phyloP scores from a whole-genome alignment of 192 early-diverging fungal genomes.

The Blastocladiella britannica region DNA sequence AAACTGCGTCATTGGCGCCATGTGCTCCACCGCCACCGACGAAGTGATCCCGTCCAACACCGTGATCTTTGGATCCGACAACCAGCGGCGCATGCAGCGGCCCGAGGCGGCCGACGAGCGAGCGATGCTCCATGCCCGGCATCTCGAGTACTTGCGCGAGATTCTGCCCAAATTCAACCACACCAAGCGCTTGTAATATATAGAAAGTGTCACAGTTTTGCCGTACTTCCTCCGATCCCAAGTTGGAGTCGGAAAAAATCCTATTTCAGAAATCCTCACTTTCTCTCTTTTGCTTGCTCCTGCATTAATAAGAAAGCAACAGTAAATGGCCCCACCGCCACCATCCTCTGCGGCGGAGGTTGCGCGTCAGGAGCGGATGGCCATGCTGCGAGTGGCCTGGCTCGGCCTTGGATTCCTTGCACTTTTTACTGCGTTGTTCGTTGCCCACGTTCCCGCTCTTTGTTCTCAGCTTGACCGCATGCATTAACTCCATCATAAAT shows the following conservation, averaged over 20 bases:
- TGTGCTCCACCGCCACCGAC: constrained; percentile 10
- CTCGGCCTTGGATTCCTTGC: neutral
- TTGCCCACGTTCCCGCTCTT: too few relatives aligned
- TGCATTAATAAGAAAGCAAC: too few relatives aligned
- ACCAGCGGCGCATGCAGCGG: constrained; percentile 12
- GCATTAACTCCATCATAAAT: neutral
- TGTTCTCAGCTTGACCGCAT: neutral
- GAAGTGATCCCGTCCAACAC: constrained; percentile 13
- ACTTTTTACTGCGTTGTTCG: too few relatives aligned
- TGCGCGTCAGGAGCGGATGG: neutral
- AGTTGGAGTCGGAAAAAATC: too few relatives aligned
- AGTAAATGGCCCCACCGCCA: too few relatives aligned
- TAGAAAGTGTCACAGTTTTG: too few relatives aligned
- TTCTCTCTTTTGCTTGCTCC: too few relatives aligned
- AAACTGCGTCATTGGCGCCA: constrained; percentile 19
- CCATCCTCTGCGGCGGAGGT: neutral
- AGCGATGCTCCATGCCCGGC: constrained; percentile 12
- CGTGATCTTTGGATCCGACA: constrained; percentile 13
- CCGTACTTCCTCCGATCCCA: too few relatives aligned
- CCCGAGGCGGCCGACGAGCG: constrained; percentile 7
- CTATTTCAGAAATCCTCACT: too few relatives aligned
- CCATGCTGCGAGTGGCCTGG: neutral
- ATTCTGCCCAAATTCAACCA: neutral
- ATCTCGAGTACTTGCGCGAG: constrained; percentile 23
- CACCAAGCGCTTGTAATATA: neutral